phyloP scores from a whole-genome alignment of 441 rosid species.

The Populus hybrid region DNA sequence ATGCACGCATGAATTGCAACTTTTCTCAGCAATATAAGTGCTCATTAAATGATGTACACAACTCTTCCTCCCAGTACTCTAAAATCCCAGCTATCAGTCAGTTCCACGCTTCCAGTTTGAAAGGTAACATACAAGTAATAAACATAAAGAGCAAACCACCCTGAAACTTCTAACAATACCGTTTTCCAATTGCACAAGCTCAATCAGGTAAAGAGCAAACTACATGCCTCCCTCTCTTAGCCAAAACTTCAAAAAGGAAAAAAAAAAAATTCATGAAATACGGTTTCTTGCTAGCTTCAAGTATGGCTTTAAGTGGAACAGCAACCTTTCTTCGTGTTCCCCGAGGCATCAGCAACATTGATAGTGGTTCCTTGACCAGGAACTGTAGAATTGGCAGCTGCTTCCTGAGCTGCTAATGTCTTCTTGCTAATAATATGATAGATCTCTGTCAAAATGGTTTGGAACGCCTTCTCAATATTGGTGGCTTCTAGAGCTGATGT shows the following conservation, averaged over 20 bases:
- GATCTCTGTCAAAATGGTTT: conserved; percentile 75
- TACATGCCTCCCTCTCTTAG: conserved; percentile 49
- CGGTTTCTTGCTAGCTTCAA: conserved; percentile 16
- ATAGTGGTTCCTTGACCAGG: conserved; percentile 89
- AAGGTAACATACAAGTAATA: conserved; percentile 11
- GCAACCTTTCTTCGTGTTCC: conserved; percentile 53
- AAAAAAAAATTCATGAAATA: not conserved
- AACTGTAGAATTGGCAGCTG: conserved; percentile 45
- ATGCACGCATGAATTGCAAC: not conserved
- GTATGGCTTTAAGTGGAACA: conserved; percentile 49
- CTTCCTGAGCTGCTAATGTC: conserved; percentile 91
- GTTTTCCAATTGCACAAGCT: conserved; percentile 36
- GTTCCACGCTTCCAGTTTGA: conserved; percentile 3
- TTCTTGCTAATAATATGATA: conserved; percentile 90
- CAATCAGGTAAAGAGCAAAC: conserved; percentile 32
- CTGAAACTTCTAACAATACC: conserved; percentile 12
- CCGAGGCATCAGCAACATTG: conserved; percentile 61
- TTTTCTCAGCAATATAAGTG: not conserved
- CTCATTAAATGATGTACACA: conserved; percentile 1
- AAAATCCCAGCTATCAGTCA: conserved; percentile 9
- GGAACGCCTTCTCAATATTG: conserved; percentile 85
- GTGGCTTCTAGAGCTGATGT: conserved; percentile 88
- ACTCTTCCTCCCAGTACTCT: conserved; percentile 1
- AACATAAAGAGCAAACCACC: conserved; percentile 11
- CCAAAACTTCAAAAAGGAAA: conserved; percentile 27